Evolutionary conservation across 306 rosid genomes (phyloP).

Genomic region (Oxytropis ochrocephala): DNA sequence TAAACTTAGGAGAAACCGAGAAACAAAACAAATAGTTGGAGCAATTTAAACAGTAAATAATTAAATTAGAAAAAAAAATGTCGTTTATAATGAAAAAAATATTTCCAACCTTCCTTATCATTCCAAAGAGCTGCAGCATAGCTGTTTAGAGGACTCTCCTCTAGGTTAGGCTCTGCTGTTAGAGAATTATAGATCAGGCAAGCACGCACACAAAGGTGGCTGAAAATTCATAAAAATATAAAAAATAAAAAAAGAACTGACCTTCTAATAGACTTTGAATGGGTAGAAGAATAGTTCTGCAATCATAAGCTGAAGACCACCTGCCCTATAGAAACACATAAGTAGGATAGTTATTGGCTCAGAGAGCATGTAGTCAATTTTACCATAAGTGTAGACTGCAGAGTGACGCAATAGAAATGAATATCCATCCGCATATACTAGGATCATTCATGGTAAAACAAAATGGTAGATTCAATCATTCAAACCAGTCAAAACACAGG

Average conservation of each 20-base stretch:
- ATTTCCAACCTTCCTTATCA: slow-evolving; percentile 70
- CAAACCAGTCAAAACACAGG: not conserved
- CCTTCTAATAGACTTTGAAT: slow-evolving; percentile 95
- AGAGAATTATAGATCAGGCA: slow-evolving; percentile 34
- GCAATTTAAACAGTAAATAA: slow-evolving; percentile 1
- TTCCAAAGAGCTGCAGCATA: slow-evolving; percentile 84
- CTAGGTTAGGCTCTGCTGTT: slow-evolving; percentile 82
- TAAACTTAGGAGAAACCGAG: not conserved
- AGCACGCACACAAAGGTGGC: slow-evolving; percentile 4
- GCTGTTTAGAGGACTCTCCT: slow-evolving; percentile 92
- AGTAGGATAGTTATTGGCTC: slow-evolving; percentile 1
- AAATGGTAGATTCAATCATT: slow-evolving; percentile 10
- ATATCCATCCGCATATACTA: not conserved
- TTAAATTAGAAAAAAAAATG: not conserved
- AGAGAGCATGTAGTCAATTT: not conserved
- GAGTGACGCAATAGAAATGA: not conserved
- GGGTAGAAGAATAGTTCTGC: slow-evolving; percentile 91
- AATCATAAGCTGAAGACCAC: slow-evolving; percentile 98
- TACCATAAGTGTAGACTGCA: not conserved
- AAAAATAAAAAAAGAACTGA: slow-evolving; percentile 31
- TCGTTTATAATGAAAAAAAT: not conserved
- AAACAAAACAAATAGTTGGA: slow-evolving; percentile 1
- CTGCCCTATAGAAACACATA: slow-evolving; percentile 52
- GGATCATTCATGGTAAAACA: not conserved
- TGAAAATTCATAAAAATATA: slow-evolving; percentile 2